A percentile compares a stretch with the other conserved stretches of the same genome.
Conservation (phyloP, 306 rosid species). For the Adenanthera pavonina region DNA sequence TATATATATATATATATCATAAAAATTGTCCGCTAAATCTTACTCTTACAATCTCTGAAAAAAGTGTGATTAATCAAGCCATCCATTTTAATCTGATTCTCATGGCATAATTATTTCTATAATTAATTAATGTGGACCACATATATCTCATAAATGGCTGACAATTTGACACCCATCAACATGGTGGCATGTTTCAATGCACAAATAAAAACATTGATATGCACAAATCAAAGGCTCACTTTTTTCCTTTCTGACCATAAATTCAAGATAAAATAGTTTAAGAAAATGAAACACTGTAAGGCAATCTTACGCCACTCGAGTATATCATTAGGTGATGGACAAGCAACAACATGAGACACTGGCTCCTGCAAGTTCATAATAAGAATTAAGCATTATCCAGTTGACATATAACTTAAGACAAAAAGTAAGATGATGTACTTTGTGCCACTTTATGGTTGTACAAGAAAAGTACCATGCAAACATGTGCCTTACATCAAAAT, state of each 20-base stretch:
- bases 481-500: slow-evolving; percentile 1
- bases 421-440: too few relatives aligned
- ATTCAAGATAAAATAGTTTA: slow-evolving; percentile 15
- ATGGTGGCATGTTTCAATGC: slow-evolving; percentile 21
- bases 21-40: not conserved
- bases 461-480: not conserved
- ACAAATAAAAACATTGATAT: not conserved
- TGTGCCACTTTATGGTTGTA: not conserved
- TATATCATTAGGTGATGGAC: slow-evolving; percentile 95
- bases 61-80: not conserved
- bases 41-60: not conserved
- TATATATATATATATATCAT: too few relatives aligned
- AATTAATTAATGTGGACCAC: not conserved
- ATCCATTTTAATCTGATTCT: not conserved
- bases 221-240: not conserved
- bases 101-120: not conserved
- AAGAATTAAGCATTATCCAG: slow-evolving; percentile 39
- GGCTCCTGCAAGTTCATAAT: slow-evolving; percentile 72
- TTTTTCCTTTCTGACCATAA: not conserved
- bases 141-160: not conserved
- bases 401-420: not conserved
- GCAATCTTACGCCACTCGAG: slow-evolving; percentile 99
- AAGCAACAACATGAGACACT: slow-evolving; percentile 93
- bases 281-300: slow-evolving; percentile 22
- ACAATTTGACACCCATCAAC: slow-evolving; percentile 49